Percentiles rank a stretch among this genome's conserved stretches.
Conservation (phyloP, 1,284 basidiomycete species). For the Apiotrichum domesticum region DNA sequence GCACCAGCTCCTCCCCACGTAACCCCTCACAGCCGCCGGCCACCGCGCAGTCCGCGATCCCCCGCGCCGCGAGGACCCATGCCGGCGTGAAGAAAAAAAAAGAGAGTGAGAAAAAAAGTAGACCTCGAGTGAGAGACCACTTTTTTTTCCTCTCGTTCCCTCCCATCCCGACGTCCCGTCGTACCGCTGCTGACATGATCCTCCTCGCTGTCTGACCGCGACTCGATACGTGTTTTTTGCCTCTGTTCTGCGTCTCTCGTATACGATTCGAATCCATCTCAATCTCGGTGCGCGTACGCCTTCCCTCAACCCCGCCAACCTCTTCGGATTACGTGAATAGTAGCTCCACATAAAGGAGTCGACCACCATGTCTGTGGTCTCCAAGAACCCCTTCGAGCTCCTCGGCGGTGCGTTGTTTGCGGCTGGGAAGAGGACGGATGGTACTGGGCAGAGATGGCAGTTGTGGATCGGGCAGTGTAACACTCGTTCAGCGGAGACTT, state of each 20-base stretch:
- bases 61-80: too few species aligned
- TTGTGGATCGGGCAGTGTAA: too few species aligned
- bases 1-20: conserved; percentile 1
- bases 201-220: background rate
- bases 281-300: background rate
- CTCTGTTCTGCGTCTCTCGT: background rate
- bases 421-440: too few species aligned
- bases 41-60: too few species aligned
- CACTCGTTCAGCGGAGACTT: too few species aligned
- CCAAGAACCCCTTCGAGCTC: conserved; percentile 49
- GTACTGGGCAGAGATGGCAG: too few species aligned
- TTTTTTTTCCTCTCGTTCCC: too few species aligned
- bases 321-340: background rate
- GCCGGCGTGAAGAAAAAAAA: background rate
- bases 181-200: background rate
- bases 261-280: too few species aligned
- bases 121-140: too few species aligned
- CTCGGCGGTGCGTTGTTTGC: conserved; percentile 40
- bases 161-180: too few species aligned
- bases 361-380: conserved; percentile 46
- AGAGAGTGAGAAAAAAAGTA: background rate
- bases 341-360: conserved; percentile 20
- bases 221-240: too few species aligned
- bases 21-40: background rate
- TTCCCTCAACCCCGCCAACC: background rate